Evolutionary conservation across 495 filamentous ascomycete species (phyloP).

Genomic region (Letharia lupina): DNA sequence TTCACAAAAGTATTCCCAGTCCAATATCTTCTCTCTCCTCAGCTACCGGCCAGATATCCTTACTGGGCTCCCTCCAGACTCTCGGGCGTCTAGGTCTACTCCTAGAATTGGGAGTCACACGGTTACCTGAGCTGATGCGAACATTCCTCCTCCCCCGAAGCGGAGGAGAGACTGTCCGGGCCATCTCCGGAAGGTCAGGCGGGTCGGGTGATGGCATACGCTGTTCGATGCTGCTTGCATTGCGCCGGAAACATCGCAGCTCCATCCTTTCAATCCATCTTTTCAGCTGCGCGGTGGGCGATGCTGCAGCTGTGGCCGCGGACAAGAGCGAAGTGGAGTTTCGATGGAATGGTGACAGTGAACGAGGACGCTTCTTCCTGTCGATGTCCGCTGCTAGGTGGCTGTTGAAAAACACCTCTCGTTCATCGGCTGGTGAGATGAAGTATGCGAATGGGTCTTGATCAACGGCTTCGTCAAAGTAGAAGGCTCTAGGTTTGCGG

Average conservation of each 20-base stretch:
- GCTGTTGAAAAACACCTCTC: slow-evolving; percentile 29
- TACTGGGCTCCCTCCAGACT: slow-evolving; percentile 35
- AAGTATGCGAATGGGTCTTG: slow-evolving; percentile 36
- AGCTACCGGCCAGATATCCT: slow-evolving; percentile 32
- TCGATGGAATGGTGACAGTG: slow-evolving; percentile 20
- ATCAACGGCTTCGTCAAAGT: slow-evolving; percentile 27
- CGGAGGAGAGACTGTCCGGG: slow-evolving; percentile 20
- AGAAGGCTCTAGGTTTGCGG: slow-evolving; percentile 19
- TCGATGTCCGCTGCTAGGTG: slow-evolving; percentile 30
- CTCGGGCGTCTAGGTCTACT: slow-evolving; percentile 33
- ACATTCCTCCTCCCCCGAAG: slow-evolving; percentile 29
- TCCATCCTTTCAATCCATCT: slow-evolving; percentile 27
- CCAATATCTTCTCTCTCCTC: slow-evolving; percentile 28
- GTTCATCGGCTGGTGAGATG: slow-evolving; percentile 32
- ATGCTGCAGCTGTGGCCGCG: slow-evolving; percentile 11
- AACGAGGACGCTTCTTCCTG: slow-evolving; percentile 23
- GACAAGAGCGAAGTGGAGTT: slow-evolving; percentile 6
- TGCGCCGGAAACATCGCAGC: slow-evolving; percentile 10
- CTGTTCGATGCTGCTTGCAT: not conserved
- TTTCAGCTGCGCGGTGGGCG: slow-evolving; percentile 20
- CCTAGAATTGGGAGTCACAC: slow-evolving; percentile 21
- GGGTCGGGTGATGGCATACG: slow-evolving; percentile 5
- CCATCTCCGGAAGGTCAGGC: not conserved
- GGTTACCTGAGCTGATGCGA: slow-evolving; percentile 12
- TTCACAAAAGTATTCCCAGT: slow-evolving; percentile 17